Conservation (phyloP, 805 yeast species). For the Pichia exigua region DNA sequence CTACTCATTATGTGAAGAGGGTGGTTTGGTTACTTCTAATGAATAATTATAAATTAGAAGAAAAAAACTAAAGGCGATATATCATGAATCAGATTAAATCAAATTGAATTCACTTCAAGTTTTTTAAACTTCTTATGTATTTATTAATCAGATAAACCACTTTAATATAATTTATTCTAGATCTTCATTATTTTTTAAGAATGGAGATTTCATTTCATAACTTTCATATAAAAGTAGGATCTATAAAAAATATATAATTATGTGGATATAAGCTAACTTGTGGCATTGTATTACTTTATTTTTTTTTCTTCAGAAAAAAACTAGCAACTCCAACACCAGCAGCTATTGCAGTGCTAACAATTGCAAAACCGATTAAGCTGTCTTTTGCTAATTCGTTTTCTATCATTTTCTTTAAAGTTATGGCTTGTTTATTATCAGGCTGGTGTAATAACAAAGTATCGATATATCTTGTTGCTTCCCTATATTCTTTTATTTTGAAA, state of each 20-base stretch:
- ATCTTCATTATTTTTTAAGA: neutral
- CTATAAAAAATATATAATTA: neutral
- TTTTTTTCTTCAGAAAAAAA: slow-evolving; percentile 6
- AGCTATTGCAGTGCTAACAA: slow-evolving; percentile 81
- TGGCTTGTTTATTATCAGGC: slow-evolving; percentile 77
- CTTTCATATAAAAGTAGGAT: neutral
- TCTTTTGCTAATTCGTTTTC: slow-evolving; percentile 82
- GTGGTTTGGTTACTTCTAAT: slow-evolving; percentile 39
- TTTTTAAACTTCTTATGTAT: too few species aligned
- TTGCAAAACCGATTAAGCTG: slow-evolving; percentile 81
- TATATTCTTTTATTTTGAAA: slow-evolving; percentile 78
- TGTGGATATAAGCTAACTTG: neutral
- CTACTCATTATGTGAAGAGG: slow-evolving; percentile 73
- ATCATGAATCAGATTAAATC: too few species aligned
- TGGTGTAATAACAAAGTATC: slow-evolving; percentile 72
- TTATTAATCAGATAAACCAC: too few species aligned
- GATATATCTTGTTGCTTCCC: slow-evolving; percentile 77
- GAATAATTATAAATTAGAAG: slow-evolving; percentile 3
- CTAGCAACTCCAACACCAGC: slow-evolving; percentile 53
- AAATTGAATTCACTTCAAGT: too few species aligned
- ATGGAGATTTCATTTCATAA: neutral
- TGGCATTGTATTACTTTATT: neutral
- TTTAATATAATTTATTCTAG: too few species aligned
- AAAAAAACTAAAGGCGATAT: too few species aligned
- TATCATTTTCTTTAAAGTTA: slow-evolving; percentile 61